Evolutionary conservation across 768 basidiomycete genomes (phyloP).

Genomic region (Obba rivulosa): DNA sequence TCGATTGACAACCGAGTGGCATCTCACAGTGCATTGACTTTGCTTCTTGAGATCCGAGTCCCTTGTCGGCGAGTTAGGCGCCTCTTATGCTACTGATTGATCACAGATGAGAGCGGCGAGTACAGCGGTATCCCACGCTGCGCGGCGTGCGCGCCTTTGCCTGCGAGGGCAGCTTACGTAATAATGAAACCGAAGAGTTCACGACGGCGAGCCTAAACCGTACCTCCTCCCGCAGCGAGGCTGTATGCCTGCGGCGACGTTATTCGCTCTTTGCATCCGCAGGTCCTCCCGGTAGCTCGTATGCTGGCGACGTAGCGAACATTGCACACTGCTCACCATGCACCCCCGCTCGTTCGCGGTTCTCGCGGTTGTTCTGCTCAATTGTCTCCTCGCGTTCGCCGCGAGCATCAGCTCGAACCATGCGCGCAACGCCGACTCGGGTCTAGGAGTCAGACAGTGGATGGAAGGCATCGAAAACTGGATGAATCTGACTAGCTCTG

Average conservation of each 20-base stretch:
- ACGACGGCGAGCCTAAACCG: background rate
- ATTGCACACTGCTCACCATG: background rate
- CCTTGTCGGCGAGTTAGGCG: no score
- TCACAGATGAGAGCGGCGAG: no score
- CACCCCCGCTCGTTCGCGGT: background rate
- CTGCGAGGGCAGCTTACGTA: no score
- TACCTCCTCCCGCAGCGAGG: background rate
- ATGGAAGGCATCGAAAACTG: constrained; percentile 1
- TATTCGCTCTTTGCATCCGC: background rate
- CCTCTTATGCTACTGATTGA: no score
- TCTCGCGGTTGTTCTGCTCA: background rate
- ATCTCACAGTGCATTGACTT: no score
- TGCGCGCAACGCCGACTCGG: background rate
- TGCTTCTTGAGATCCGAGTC: no score
- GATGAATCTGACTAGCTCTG: background rate
- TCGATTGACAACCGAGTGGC: no score
- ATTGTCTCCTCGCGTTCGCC: background rate
- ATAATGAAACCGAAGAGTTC: no score
- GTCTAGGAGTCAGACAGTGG: constrained; percentile 2
- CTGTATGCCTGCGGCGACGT: background rate
- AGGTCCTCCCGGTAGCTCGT: constrained; percentile 1
- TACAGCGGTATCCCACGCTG: no score
- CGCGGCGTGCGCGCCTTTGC: no score
- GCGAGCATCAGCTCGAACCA: no score
- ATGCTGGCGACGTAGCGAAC: constrained; percentile 2